A percentile compares a stretch with the other conserved stretches of the same genome.
These are phyloP conservation scores for Metarhizium rileyi DNA, from an alignment of 2,329 filamentous ascomycete genomes.

Conservation along the genomic window DNA sequence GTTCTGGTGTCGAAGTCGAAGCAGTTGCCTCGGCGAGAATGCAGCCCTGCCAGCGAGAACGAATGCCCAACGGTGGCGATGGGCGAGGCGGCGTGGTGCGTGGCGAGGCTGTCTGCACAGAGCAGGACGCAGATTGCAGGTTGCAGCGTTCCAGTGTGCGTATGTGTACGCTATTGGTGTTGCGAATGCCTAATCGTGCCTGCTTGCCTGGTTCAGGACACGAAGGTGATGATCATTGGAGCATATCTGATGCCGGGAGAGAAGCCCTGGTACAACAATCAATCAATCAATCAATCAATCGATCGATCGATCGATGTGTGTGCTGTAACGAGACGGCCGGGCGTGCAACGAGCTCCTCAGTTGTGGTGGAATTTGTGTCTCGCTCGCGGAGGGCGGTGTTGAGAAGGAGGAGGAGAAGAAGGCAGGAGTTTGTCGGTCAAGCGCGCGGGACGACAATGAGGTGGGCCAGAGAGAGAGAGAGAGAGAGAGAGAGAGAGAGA, in stretches of 20 bases:
- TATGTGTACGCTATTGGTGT: neutral
- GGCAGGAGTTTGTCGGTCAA: too few species aligned
- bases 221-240: neutral
- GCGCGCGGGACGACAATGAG: too few species aligned
- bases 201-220: conserved; percentile 1
- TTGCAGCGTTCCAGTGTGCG: neutral
- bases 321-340: too few species aligned
- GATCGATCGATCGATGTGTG: too few species aligned
- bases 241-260: conserved; percentile 1
- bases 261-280: neutral
- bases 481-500: too few species aligned
- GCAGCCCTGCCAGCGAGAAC: neutral
- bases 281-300: too few species aligned
- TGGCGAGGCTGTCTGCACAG: neutral
- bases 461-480: too few species aligned
- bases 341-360: too few species aligned
- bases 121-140: neutral
- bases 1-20: neutral
- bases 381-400: too few species aligned
- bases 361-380: too few species aligned
- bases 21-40: neutral
- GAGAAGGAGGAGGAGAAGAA: too few species aligned
- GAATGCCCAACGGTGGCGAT: neutral
- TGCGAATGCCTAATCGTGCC: conserved; percentile 1
- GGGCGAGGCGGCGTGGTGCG: neutral